These are phyloP conservation scores for Elongisporangium prolatum DNA, from an alignment of 352 stramenopile genomes.

Conservation along the genomic window DNA sequence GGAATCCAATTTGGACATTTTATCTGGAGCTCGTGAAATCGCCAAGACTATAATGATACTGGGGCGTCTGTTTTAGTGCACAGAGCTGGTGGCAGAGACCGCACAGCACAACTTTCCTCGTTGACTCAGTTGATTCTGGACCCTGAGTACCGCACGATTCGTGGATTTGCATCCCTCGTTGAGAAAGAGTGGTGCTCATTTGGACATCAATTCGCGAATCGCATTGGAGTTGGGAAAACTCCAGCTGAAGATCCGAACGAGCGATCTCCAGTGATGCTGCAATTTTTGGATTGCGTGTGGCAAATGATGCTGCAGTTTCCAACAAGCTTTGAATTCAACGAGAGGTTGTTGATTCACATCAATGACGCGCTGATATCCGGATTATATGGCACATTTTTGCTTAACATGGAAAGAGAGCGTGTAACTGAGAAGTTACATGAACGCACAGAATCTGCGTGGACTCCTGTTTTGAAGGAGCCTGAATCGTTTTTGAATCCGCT, in stretches of 20 bases:
- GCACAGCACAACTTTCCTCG: slow-evolving; percentile 47
- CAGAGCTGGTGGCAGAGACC: slow-evolving; percentile 61
- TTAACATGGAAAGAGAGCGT: slow-evolving; percentile 53
- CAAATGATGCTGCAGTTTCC: slow-evolving; percentile 62
- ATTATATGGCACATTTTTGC: slow-evolving; percentile 48
- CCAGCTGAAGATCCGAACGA: slow-evolving; percentile 41
- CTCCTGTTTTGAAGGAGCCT: slow-evolving; percentile 35
- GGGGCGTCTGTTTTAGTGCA: slow-evolving; percentile 36
- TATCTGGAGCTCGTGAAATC: too few relatives aligned
- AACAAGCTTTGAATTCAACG: slow-evolving; percentile 61
- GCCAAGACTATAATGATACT: too few relatives aligned
- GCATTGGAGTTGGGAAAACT: slow-evolving; percentile 48
- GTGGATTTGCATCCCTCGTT: slow-evolving; percentile 48
- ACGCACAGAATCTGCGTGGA: slow-evolving; percentile 53
- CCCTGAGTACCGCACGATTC: slow-evolving; percentile 62
- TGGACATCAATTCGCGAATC: slow-evolving; percentile 71
- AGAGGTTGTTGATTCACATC: slow-evolving; percentile 47
- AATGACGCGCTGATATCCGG: slow-evolving; percentile 41
- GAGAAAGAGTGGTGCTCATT: slow-evolving; percentile 77
- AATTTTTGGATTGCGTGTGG: slow-evolving; percentile 62
- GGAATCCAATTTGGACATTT: background rate
- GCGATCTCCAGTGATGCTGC: slow-evolving; percentile 56
- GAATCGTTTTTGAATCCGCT: slow-evolving; percentile 34
- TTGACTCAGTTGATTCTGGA: slow-evolving; percentile 57
- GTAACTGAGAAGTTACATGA: slow-evolving; percentile 50